Conservation (phyloP, 345 rosid genomes). For the Salix brachista region DNA sequence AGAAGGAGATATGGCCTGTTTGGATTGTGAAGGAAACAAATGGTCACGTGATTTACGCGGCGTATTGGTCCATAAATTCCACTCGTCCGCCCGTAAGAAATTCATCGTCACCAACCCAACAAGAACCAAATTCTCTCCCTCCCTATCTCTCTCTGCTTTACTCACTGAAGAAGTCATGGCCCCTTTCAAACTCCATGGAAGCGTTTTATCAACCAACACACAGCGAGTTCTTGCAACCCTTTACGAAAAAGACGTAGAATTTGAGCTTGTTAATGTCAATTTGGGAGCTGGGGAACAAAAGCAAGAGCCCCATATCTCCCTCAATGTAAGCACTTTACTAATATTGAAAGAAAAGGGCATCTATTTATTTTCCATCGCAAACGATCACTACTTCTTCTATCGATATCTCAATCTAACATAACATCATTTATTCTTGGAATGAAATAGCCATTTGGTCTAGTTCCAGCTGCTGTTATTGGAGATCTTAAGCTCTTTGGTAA, state of each 20-base stretch:
- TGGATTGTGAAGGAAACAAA: no score
- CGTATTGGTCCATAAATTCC: neutral
- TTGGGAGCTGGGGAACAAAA: conserved; percentile 60
- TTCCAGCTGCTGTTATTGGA: neutral
- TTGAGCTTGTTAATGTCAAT: conserved; percentile 46
- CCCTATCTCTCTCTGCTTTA: neutral
- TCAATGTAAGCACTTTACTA: conserved; percentile 39
- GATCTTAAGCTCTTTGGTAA: neutral
- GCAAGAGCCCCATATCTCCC: conserved; percentile 43
- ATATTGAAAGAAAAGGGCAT: neutral
- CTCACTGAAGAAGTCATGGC: conserved; percentile 29
- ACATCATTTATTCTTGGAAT: neutral
- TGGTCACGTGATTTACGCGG: no score
- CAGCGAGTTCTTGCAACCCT: conserved; percentile 48
- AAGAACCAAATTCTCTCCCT: neutral
- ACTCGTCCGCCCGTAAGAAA: neutral
- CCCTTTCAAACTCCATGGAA: conserved; percentile 42
- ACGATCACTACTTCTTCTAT: neutral
- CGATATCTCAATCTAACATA: neutral
- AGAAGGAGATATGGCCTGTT: no score
- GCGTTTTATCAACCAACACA: conserved; percentile 39
- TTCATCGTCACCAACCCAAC: neutral
- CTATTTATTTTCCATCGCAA: neutral
- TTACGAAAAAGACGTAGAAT: conserved; percentile 57
- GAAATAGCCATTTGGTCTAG: neutral